phyloP scores from a whole-genome alignment of 495 filamentous ascomycete species.

The Aspergillus biplanus region DNA sequence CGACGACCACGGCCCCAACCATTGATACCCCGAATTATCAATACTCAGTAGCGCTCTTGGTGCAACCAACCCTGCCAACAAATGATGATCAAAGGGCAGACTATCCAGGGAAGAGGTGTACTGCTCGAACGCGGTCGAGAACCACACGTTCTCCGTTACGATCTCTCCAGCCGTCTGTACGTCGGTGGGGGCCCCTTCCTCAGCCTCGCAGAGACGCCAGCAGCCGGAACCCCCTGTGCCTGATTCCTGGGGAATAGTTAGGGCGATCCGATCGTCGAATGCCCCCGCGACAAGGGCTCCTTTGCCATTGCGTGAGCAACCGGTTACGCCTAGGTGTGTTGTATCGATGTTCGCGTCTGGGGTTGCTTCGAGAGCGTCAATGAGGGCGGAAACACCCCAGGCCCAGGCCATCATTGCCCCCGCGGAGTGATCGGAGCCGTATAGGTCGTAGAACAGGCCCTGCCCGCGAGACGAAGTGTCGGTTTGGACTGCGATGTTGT shows the following conservation, averaged over 20 bases:
- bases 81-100: slow-evolving; percentile 19
- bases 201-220: slow-evolving; percentile 17
- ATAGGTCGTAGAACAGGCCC: slow-evolving; percentile 18
- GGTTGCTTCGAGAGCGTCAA: slow-evolving; percentile 15
- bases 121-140: slow-evolving; percentile 10
- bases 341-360: slow-evolving; percentile 12
- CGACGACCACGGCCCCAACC: slow-evolving; percentile 17
- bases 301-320: slow-evolving; percentile 20
- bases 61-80: slow-evolving; percentile 18
- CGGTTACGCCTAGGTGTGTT: slow-evolving; percentile 11
- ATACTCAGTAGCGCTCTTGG: slow-evolving; percentile 10
- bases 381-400: slow-evolving; percentile 8
- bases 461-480: slow-evolving; percentile 9
- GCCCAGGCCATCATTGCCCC: slow-evolving; percentile 21
- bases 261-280: slow-evolving; percentile 10
- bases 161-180: slow-evolving; percentile 16
- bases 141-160: slow-evolving; percentile 20
- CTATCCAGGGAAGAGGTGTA: not conserved
- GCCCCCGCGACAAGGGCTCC: slow-evolving; percentile 18
- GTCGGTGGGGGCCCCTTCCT: slow-evolving; percentile 1
- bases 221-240: slow-evolving; percentile 17
- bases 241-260: slow-evolving; percentile 19
- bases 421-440: slow-evolving; percentile 11
- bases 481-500: slow-evolving; percentile 10
- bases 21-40: slow-evolving; percentile 20